A percentile compares a stretch with the other conserved stretches of the same genome.
Evolutionary conservation across 345 rosid genomes (phyloP).

Genomic region (Acer campestre): DNA sequence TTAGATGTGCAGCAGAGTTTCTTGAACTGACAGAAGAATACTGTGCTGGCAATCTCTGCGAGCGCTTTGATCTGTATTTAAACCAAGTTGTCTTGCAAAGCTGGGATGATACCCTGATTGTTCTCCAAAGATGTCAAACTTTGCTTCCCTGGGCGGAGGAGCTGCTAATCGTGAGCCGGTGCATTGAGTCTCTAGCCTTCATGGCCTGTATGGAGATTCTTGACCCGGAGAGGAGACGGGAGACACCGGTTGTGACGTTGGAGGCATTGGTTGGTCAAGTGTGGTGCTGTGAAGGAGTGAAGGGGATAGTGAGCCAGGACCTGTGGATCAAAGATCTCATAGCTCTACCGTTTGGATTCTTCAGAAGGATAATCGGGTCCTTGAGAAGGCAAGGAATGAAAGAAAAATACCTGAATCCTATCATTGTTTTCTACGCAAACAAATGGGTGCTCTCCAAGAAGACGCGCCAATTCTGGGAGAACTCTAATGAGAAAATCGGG

Average conservation of each 20-base stretch:
- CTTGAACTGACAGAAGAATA: conserved; percentile 74
- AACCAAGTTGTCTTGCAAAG: conserved; percentile 82
- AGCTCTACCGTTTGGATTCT: conserved; percentile 64
- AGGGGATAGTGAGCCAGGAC: conserved; percentile 49
- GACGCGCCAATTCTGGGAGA: conserved; percentile 46
- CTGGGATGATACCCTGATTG: conserved; percentile 75
- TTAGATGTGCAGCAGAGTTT: conserved; percentile 75
- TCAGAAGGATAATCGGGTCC: conserved; percentile 70
- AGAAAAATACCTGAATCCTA: conserved; percentile 67
- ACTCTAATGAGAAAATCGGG: conserved; percentile 26
- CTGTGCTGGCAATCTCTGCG: conserved; percentile 61
- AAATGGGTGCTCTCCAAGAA: conserved; percentile 54
- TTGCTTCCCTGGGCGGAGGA: conserved; percentile 63
- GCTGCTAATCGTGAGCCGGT: conserved; percentile 71
- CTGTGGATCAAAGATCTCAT: conserved; percentile 79
- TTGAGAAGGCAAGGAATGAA: conserved; percentile 88
- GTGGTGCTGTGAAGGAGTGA: conserved; percentile 54
- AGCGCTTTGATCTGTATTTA: conserved; percentile 68
- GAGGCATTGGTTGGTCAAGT: conserved; percentile 50
- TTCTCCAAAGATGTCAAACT: conserved; percentile 61
- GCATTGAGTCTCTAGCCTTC: conserved; percentile 81
- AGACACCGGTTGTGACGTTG: conserved; percentile 52
- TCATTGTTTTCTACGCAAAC: conserved; percentile 61
- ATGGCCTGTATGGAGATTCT: conserved; percentile 93
- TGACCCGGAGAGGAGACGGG: conserved; percentile 73